Percentiles rank a stretch among this genome's conserved stretches.
These are phyloP conservation scores for Exophiala spinifera DNA, from an alignment of 2,329 filamentous ascomycete genomes.

Conservation along the genomic window DNA sequence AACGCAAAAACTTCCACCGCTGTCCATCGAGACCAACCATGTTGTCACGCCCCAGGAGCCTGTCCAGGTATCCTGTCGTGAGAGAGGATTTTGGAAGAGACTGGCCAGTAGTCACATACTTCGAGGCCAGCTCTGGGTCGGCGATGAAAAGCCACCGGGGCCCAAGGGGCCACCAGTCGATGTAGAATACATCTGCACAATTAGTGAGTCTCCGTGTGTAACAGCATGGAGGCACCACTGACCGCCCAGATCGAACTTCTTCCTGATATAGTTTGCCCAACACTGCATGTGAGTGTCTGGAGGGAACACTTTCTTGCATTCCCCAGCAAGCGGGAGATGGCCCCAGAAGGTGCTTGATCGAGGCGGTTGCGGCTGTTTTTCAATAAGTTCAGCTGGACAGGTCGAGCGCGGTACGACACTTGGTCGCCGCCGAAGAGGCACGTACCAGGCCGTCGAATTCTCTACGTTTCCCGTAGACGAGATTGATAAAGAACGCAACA, in stretches of 20 bases:
- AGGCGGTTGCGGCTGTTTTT: slow-evolving; percentile 29
- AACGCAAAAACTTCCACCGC: slow-evolving; percentile 33
- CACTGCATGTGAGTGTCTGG: slow-evolving; percentile 24
- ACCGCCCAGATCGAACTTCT: slow-evolving; percentile 27
- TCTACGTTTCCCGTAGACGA: slow-evolving; percentile 23
- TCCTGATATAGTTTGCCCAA: slow-evolving; percentile 26
- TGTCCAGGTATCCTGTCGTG: slow-evolving; percentile 15
- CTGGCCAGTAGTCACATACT: slow-evolving; percentile 25
- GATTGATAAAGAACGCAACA: slow-evolving; percentile 20
- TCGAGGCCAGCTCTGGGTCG: slow-evolving; percentile 24
- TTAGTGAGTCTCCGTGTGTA: background rate
- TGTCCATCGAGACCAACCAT: slow-evolving; percentile 29
- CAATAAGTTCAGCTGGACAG: background rate
- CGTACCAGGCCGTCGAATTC: slow-evolving; percentile 26
- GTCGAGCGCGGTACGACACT: background rate
- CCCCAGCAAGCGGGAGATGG: slow-evolving; percentile 26
- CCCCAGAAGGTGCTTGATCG: slow-evolving; percentile 27
- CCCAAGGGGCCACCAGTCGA: slow-evolving; percentile 30
- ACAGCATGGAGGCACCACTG: background rate
- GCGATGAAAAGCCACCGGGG: slow-evolving; percentile 25
- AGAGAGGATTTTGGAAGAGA: slow-evolving; percentile 27
- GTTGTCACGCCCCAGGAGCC: slow-evolving; percentile 25
- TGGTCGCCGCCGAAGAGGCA: background rate
- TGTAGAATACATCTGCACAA: slow-evolving; percentile 27
- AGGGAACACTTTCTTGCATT: slow-evolving; percentile 26